phyloP scores from a whole-genome alignment of 768 basidiomycete species.

The Lentinus tigrinus region DNA sequence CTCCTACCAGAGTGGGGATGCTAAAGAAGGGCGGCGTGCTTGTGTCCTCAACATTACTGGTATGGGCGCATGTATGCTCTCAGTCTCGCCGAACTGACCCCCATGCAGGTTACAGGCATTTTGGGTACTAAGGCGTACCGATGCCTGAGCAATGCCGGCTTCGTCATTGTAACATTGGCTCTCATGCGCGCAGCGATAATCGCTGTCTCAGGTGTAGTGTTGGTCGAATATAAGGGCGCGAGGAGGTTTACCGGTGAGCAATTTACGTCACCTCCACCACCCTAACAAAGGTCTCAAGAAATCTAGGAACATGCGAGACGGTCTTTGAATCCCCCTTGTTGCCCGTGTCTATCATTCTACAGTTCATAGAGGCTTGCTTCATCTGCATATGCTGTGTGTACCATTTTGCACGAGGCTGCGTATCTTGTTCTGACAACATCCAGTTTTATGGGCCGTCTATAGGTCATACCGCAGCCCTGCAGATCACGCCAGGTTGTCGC shows the following conservation, averaged over 20 bases:
- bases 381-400: slow-evolving; percentile 60
- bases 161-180: slow-evolving; percentile 45
- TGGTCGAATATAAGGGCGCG: slow-evolving; percentile 35
- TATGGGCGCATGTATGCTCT: slow-evolving; percentile 1
- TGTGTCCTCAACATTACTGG: slow-evolving; percentile 25
- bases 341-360: slow-evolving; percentile 43
- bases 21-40: slow-evolving; percentile 15
- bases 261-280: background rate
- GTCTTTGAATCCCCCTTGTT: slow-evolving; percentile 32
- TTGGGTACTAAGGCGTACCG: slow-evolving; percentile 67
- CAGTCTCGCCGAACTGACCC: background rate
- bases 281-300: background rate
- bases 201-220: slow-evolving; percentile 42
- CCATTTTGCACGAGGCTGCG: background rate
- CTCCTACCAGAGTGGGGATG: slow-evolving; percentile 10
- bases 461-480: slow-evolving; percentile 49
- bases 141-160: slow-evolving; percentile 58
- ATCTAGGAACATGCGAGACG: slow-evolving; percentile 47
- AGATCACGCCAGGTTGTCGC: slow-evolving; percentile 54
- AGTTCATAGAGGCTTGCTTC: slow-evolving; percentile 55
- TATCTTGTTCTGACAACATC: slow-evolving; percentile 3
- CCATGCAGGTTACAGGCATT: slow-evolving; percentile 54
- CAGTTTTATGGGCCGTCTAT: slow-evolving; percentile 58
- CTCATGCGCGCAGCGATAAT: slow-evolving; percentile 44
- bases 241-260: slow-evolving; percentile 49